phyloP scores from a whole-genome alignment of 495 filamentous ascomycete genomes.

The Tuber borchii region DNA sequence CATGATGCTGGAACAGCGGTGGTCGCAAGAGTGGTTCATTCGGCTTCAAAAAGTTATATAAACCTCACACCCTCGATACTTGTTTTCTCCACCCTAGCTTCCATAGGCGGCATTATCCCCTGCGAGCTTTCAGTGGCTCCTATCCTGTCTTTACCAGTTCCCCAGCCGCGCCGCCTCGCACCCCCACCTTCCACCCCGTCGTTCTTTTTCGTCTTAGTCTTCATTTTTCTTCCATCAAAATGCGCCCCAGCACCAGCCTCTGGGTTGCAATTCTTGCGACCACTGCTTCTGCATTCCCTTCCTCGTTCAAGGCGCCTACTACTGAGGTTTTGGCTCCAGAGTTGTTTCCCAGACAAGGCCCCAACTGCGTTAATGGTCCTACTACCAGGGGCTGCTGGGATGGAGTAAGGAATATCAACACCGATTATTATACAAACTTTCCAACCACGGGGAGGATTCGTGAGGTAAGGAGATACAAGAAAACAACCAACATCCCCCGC shows the following conservation, averaged over 20 bases:
- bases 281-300: not conserved
- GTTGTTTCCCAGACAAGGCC: not conserved
- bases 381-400: constrained; percentile 44
- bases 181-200: too few species aligned
- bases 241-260: not conserved
- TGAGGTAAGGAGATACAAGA: constrained; percentile 31
- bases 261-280: not conserved
- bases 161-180: not conserved
- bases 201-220: not conserved
- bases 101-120: not conserved
- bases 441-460: constrained; percentile 48
- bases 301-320: not conserved
- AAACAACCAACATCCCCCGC: not conserved
- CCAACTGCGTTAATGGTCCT: constrained; percentile 44
- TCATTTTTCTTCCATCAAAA: not conserved
- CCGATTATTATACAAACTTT: constrained; percentile 49
- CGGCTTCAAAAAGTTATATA: not conserved
- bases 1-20: not conserved
- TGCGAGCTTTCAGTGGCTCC: not conserved
- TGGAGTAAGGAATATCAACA: constrained; percentile 50
- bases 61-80: not conserved
- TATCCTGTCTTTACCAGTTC: not conserved
- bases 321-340: not conserved
- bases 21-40: not conserved
- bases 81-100: not conserved